These are phyloP conservation scores for Hypomontagnella submonticulosa DNA, from an alignment of 495 filamentous ascomycete genomes.

Conservation along the genomic window DNA sequence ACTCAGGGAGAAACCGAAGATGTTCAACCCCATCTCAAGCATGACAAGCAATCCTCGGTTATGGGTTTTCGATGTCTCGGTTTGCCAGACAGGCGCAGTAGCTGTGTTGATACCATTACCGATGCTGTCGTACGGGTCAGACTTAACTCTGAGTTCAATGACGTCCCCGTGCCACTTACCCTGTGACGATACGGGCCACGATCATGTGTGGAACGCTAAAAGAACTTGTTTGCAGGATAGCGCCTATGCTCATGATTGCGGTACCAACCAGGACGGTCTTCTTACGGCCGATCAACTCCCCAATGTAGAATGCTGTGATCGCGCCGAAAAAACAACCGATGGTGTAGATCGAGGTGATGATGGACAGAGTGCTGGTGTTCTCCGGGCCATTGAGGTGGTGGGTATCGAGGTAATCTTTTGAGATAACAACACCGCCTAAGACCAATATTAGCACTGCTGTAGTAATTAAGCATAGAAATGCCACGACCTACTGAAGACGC, in stretches of 20 bases:
- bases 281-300: slow-evolving; percentile 68
- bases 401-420: slow-evolving; percentile 65
- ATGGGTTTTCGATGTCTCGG: slow-evolving; percentile 67
- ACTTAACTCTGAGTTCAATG: slow-evolving; percentile 30
- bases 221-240: slow-evolving; percentile 70
- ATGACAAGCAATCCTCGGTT: slow-evolving; percentile 71
- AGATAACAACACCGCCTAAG: slow-evolving; percentile 66
- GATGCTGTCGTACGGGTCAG: slow-evolving; percentile 53
- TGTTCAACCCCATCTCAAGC: slow-evolving; percentile 70
- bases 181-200: slow-evolving; percentile 68
- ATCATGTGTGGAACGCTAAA: slow-evolving; percentile 72
- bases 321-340: slow-evolving; percentile 73
- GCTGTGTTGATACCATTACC: slow-evolving; percentile 75
- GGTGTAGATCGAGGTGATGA: slow-evolving; percentile 73
- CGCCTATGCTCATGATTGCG: slow-evolving; percentile 68
- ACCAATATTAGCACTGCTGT: slow-evolving; percentile 23
- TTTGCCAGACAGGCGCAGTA: slow-evolving; percentile 73
- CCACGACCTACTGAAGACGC: slow-evolving; percentile 40
- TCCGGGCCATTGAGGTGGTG: slow-evolving; percentile 60
- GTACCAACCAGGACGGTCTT: slow-evolving; percentile 66
- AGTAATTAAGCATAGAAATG: slow-evolving; percentile 1
- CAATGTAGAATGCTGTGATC: slow-evolving; percentile 67
- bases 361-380: slow-evolving; percentile 62
- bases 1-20: slow-evolving; percentile 70
- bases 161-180: slow-evolving; percentile 36